Evolutionary conservation across 176 grass and related monocot species (phyloP).

Genomic region (Tillandsia leiboldiana): DNA sequence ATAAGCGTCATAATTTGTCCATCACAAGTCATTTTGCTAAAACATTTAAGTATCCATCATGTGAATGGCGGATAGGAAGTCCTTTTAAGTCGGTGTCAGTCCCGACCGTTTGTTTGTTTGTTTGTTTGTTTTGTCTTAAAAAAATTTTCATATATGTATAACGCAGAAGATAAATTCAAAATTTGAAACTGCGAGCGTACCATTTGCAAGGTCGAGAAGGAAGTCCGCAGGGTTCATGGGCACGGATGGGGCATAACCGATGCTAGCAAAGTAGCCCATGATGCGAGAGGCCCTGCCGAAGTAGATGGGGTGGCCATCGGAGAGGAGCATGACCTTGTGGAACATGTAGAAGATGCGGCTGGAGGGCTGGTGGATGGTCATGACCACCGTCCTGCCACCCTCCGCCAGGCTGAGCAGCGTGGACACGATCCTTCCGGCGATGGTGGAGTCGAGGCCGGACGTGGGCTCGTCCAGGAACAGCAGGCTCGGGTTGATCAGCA

Average conservation of each 20-base stretch:
- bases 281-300: constrained; percentile 27
- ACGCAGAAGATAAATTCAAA: neutral
- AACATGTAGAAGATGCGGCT: constrained; percentile 52
- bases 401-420: constrained; percentile 25
- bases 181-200: neutral
- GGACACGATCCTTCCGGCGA: constrained; percentile 26
- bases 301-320: constrained; percentile 31
- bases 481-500: constrained; percentile 43
- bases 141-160: too few species aligned
- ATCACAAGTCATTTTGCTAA: too few species aligned
- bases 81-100: too few species aligned
- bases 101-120: too few species aligned
- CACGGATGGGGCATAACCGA: constrained; percentile 22
- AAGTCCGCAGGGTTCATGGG: constrained; percentile 43
- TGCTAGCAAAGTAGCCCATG: constrained; percentile 35
- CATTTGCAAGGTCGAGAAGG: constrained; percentile 49
- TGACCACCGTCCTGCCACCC: constrained; percentile 30
- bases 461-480: constrained; percentile 44
- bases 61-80: too few species aligned
- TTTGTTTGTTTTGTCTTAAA: too few species aligned
- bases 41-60: too few species aligned
- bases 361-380: constrained; percentile 54
- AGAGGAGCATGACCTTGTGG: constrained; percentile 38
- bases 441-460: constrained; percentile 46
- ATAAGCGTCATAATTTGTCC: too few species aligned